Conservation (phyloP, 169 alveolate genomes). For the Perkinsus olseni region DNA sequence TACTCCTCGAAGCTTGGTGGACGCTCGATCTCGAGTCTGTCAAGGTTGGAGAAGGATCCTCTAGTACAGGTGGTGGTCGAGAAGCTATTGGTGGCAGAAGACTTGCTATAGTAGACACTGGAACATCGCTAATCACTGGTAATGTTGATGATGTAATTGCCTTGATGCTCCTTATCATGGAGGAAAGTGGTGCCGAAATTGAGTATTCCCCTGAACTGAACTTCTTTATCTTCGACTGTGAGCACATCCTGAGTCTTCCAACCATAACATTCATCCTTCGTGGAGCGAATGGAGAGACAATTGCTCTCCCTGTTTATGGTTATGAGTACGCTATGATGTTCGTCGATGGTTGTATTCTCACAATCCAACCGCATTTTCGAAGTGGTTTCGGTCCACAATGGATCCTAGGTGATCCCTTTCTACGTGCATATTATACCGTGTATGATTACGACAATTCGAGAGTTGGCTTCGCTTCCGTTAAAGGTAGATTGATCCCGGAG, state of each 20-base stretch:
- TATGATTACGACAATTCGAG: background rate
- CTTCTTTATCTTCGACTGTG: background rate
- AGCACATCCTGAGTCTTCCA: background rate
- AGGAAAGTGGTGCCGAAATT: background rate
- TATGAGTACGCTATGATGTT: background rate
- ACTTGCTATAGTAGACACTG: background rate
- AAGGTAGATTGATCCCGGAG: background rate
- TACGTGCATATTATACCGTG: background rate
- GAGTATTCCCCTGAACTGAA: background rate
- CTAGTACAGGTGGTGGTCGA: background rate
- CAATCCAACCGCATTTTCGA: background rate
- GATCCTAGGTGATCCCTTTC: background rate
- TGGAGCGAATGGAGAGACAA: background rate
- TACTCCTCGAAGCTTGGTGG: background rate
- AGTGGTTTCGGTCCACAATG: background rate
- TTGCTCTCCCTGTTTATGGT: background rate
- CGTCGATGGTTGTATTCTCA: background rate
- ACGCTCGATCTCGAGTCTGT: background rate
- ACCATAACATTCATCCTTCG: background rate
- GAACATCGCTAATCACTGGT: background rate
- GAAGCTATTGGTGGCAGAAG: background rate
- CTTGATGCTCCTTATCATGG: background rate
- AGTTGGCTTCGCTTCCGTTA: background rate
- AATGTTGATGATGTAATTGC: background rate
- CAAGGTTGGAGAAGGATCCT: background rate